Conservation (phyloP, 441 rosid genomes). For the Croton laevigatus region DNA sequence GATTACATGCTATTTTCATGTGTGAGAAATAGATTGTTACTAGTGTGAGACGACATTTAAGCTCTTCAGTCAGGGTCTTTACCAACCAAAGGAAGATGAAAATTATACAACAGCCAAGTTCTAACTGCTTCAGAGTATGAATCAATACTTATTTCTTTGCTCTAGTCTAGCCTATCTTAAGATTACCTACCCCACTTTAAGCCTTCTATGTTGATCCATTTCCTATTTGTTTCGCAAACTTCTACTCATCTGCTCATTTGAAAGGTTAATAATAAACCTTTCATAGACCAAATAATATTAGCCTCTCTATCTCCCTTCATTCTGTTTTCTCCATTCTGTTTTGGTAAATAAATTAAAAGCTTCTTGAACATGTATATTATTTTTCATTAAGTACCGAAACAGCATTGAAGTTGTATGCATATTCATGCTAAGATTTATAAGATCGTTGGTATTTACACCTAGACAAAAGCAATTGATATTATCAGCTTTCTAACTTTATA, state of each 20-base stretch:
- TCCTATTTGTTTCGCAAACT: neutral
- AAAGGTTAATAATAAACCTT: neutral
- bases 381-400: constrained; percentile 2
- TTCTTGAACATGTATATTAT: neutral
- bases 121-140: neutral
- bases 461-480: neutral
- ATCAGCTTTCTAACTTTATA: neutral
- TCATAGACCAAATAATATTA: no score
- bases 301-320: neutral
- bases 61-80: neutral
- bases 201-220: neutral
- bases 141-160: neutral
- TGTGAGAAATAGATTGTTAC: neutral
- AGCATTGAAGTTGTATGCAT: neutral
- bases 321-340: neutral
- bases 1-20: no score
- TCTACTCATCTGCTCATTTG: neutral
- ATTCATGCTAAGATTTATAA: neutral
- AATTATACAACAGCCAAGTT: no score
- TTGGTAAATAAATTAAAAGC: neutral
- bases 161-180: constrained; percentile 1
- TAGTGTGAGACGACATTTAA: no score
- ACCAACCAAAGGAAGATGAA: neutral
- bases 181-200: neutral
- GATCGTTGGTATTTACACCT: neutral